These are phyloP conservation scores for Penicillium brevicompactum DNA, from an alignment of 2,329 filamentous ascomycete genomes.

Conservation along the genomic window DNA sequence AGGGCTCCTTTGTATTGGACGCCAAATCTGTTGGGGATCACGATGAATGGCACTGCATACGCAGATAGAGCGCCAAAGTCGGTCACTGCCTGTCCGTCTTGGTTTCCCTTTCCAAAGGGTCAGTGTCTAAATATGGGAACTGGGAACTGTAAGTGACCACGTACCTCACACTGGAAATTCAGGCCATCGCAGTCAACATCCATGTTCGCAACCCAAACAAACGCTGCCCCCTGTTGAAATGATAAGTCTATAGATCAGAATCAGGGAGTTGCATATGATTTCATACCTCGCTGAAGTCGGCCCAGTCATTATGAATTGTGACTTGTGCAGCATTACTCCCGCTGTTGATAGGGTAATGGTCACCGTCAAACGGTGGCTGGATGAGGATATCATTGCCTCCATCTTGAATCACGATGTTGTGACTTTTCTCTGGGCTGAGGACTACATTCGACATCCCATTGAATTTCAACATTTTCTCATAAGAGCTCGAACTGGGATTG, in stretches of 20 bases:
- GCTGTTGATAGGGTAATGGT: constrained; percentile 27
- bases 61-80: constrained; percentile 35
- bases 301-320: constrained; percentile 33
- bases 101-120: constrained; percentile 25
- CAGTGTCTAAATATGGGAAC: not conserved
- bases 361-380: too few relatives aligned
- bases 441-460: too few relatives aligned
- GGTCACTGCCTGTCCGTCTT: constrained; percentile 27
- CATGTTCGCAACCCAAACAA: constrained; percentile 35
- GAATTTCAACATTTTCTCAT: too few relatives aligned
- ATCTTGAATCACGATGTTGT: too few relatives aligned
- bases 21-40: constrained; percentile 32
- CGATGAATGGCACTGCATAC: constrained; percentile 35
- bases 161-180: constrained; percentile 29
- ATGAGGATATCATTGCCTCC: too few relatives aligned
- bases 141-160: not conserved
- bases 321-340: constrained; percentile 17
- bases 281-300: constrained; percentile 22
- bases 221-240: constrained; percentile 26
- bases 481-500: too few relatives aligned
- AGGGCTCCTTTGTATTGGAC: constrained; percentile 17
- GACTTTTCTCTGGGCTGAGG: too few relatives aligned
- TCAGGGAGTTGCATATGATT: too few relatives aligned
- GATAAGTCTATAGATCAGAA: not conserved
- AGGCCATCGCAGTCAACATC: constrained; percentile 37